phyloP scores from a whole-genome alignment of 495 filamentous ascomycete species.

The Tuber calosporum region DNA sequence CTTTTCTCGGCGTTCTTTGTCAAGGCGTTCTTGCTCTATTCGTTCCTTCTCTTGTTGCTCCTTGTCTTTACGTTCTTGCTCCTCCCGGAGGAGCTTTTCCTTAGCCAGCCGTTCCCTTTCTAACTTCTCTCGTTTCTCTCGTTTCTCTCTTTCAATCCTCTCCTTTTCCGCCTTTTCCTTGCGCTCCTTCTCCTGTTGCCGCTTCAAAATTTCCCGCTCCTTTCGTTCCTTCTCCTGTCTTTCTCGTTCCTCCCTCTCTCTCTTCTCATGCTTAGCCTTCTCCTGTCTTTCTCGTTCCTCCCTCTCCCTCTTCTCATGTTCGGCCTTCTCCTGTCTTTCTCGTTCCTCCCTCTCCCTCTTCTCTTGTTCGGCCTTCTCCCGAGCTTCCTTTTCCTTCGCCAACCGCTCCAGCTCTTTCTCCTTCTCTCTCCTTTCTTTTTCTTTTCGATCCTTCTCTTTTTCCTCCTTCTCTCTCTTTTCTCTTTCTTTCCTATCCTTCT shows the following conservation, averaged over 20 bases:
- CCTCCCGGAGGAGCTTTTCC: conserved; percentile 19
- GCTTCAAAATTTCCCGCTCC: conserved; percentile 41
- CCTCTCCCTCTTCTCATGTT: conserved; percentile 14
- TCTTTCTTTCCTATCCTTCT: conserved; percentile 40
- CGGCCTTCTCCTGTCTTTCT: conserved; percentile 29
- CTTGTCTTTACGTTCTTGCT: conserved; percentile 22
- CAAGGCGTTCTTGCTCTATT: conserved; percentile 14
- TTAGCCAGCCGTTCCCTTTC: conserved; percentile 22
- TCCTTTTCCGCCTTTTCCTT: conserved; percentile 33
- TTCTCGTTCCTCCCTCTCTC: conserved; percentile 16
- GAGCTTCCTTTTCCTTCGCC: conserved; percentile 43
- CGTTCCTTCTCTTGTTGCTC: conserved; percentile 25
- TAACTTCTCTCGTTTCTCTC: conserved; percentile 38
- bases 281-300: conserved; percentile 21
- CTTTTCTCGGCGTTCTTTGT: conserved; percentile 31
- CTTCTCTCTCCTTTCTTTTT: too few species aligned
- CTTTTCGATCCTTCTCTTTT: too few species aligned
- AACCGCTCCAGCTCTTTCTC: conserved; percentile 12
- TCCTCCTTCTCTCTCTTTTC: conserved; percentile 6
- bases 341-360: conserved; percentile 13
- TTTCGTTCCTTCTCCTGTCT: conserved; percentile 36
- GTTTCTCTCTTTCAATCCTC: conserved; percentile 32
- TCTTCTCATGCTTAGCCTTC: conserved; percentile 16
- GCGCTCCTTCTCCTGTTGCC: conserved; percentile 44
- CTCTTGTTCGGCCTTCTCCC: conserved; percentile 40